Evolutionary conservation across 495 filamentous ascomycete genomes (phyloP).

Genomic region (Apodospora peruviana): DNA sequence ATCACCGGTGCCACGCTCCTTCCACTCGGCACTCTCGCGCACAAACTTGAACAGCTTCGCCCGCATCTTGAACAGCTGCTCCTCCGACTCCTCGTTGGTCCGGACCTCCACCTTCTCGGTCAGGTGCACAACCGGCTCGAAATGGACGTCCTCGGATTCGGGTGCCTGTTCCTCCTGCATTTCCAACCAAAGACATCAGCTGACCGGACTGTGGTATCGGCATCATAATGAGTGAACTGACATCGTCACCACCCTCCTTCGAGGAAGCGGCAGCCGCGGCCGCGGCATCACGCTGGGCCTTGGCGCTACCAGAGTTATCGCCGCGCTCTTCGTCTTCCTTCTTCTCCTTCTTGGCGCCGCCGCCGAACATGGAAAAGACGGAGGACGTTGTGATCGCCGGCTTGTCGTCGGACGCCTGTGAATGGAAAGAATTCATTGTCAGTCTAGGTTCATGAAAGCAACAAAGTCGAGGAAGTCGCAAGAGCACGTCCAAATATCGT

Average conservation of each 20-base stretch:
- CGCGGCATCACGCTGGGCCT: slow-evolving; percentile 68
- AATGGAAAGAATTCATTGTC: no score
- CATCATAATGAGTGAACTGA: no score
- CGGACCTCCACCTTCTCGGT: slow-evolving; percentile 95
- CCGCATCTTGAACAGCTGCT: slow-evolving; percentile 97
- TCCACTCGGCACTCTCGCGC: slow-evolving; percentile 87
- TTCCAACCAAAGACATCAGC: not conserved
- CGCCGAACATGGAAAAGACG: slow-evolving; percentile 97
- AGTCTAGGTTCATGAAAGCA: not conserved
- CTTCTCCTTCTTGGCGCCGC: slow-evolving; percentile 82
- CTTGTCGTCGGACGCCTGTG: slow-evolving; percentile 7
- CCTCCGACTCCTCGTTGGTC: slow-evolving; percentile 97
- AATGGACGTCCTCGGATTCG: slow-evolving; percentile 88
- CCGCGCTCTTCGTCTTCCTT: slow-evolving; percentile 66
- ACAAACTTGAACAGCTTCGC: slow-evolving; percentile 99
- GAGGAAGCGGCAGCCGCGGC: no score
- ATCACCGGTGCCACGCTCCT: slow-evolving; percentile 97
- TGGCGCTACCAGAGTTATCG: slow-evolving; percentile 81
- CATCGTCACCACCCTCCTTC: slow-evolving; percentile 38
- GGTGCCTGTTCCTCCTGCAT: slow-evolving; percentile 58
- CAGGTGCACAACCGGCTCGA: slow-evolving; percentile 90
- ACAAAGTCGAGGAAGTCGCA: no score
- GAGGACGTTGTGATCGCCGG: slow-evolving; percentile 37
- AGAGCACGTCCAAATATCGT: no score
- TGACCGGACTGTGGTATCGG: not conserved